Evolutionary conservation across 1,139 yeast species (phyloP).

Genomic region (Hemisphaericaspora xylanilytica): DNA sequence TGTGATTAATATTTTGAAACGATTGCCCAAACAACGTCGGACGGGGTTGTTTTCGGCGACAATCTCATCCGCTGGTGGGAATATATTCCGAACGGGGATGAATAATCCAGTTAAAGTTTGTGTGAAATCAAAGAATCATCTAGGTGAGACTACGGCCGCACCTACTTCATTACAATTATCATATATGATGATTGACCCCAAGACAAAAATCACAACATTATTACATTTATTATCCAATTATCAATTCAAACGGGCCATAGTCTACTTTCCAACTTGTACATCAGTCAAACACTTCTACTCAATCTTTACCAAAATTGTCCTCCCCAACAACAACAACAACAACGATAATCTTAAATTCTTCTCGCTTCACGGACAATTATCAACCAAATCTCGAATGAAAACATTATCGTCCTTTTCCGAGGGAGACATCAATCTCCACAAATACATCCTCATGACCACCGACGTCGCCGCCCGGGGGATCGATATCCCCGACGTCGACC

Average conservation of each 20-base stretch:
- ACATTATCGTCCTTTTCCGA: constrained; percentile 62
- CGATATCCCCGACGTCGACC: constrained; percentile 88
- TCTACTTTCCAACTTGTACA: constrained; percentile 87
- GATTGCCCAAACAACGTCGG: constrained; percentile 84
- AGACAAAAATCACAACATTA: constrained; percentile 56
- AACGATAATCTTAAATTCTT: constrained; percentile 44
- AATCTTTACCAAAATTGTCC: constrained; percentile 41
- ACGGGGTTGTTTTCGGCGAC: constrained; percentile 95
- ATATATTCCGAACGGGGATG: constrained; percentile 74
- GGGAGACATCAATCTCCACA: constrained; percentile 38
- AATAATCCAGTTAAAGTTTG: constrained; percentile 84
- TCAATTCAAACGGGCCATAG: constrained; percentile 72
- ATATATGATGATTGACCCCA: constrained; percentile 61
- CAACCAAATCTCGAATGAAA: constrained; percentile 69
- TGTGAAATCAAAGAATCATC: constrained; percentile 51
- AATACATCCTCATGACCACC: constrained; percentile 71
- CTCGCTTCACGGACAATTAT: constrained; percentile 83
- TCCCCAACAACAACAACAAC: too few relatives aligned
- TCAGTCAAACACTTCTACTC: constrained; percentile 75
- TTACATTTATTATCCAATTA: constrained; percentile 52
- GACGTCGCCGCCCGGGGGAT: constrained; percentile 94
- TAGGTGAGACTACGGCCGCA: constrained; percentile 21
- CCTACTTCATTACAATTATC: constrained; percentile 68
- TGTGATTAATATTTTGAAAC: constrained; percentile 60
- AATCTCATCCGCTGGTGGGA: constrained; percentile 71